Evolutionary conservation across 2,329 filamentous ascomycete genomes (phyloP).

Genomic region (Ophiognomonia clavigignenti-juglandacearum): DNA sequence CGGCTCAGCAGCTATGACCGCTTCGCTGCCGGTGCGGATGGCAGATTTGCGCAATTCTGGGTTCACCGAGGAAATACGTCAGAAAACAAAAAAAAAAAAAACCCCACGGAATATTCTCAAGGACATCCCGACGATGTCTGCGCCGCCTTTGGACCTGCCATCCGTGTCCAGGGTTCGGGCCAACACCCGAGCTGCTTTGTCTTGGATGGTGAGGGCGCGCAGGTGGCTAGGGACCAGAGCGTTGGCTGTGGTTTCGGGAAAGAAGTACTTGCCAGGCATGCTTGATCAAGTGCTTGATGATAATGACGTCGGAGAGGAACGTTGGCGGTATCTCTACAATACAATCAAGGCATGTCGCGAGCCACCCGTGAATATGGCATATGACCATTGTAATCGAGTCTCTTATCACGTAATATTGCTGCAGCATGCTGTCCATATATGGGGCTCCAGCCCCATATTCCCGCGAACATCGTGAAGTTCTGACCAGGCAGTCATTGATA

Average conservation of each 20-base stretch:
- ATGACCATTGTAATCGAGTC: too few relatives aligned
- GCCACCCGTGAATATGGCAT: too few relatives aligned
- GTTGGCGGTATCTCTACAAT: background rate
- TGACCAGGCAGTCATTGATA: too few relatives aligned
- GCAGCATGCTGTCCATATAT: too few relatives aligned
- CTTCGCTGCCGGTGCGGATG: conserved; percentile 20
- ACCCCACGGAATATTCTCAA: background rate
- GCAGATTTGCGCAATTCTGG: background rate
- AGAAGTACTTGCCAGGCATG: conserved; percentile 53
- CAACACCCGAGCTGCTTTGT: conserved; percentile 29
- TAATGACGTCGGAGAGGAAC: too few relatives aligned
- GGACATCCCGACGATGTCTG: conserved; percentile 5
- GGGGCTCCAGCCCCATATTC: too few relatives aligned
- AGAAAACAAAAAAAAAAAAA: background rate
- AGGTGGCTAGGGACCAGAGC: conserved; percentile 42
- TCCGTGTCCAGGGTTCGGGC: conserved; percentile 35
- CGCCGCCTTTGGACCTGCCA: background rate
- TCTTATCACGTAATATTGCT: too few relatives aligned
- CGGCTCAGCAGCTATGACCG: conserved; percentile 30
- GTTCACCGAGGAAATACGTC: conserved; percentile 6
- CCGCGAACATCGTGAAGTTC: too few relatives aligned
- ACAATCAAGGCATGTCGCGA: background rate
- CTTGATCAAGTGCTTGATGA: conserved; percentile 5
- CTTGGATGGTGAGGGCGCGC: conserved; percentile 19
- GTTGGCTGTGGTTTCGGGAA: conserved; percentile 40